phyloP scores from a whole-genome alignment of 106 monocot species.

The Xerophyta viscosa region DNA sequence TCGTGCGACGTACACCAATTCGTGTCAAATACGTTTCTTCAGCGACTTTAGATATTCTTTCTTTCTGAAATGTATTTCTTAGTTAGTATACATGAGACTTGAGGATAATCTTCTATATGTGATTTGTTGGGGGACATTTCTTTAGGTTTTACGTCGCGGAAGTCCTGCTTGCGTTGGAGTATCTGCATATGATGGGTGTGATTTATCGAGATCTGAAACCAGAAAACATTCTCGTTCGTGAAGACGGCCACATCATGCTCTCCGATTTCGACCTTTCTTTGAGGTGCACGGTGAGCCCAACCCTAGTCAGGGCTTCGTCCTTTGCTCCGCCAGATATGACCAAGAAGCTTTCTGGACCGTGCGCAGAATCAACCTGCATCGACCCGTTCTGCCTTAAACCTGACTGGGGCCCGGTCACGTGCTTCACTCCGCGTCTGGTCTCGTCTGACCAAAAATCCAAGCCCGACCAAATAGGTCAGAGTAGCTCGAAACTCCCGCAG shows the following conservation, averaged over 20 bases:
- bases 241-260: constrained; percentile 81
- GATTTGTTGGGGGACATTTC: too few species aligned
- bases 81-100: too few species aligned
- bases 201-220: constrained; percentile 81
- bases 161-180: constrained; percentile 73
- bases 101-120: too few species aligned
- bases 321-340: constrained; percentile 27
- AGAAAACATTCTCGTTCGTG: constrained; percentile 72
- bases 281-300: constrained; percentile 51
- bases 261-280: constrained; percentile 77
- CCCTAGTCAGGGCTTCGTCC: constrained; percentile 47
- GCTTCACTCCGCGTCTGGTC: constrained; percentile 61
- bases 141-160: constrained; percentile 84
- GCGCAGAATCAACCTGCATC: constrained; percentile 59
- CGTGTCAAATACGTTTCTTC: too few species aligned
- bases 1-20: too few species aligned
- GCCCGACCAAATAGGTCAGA: constrained; percentile 14
- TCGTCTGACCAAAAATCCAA: constrained; percentile 32
- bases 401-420: constrained; percentile 49
- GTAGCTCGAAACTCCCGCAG: constrained; percentile 41
- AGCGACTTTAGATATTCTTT: too few species aligned
- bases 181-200: constrained; percentile 79
- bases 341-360: constrained; percentile 47
- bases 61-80: too few species aligned
- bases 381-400: constrained; percentile 63